These are phyloP conservation scores for Albifimbria verrucaria DNA, from an alignment of 2,329 filamentous ascomycete genomes.

Conservation along the genomic window DNA sequence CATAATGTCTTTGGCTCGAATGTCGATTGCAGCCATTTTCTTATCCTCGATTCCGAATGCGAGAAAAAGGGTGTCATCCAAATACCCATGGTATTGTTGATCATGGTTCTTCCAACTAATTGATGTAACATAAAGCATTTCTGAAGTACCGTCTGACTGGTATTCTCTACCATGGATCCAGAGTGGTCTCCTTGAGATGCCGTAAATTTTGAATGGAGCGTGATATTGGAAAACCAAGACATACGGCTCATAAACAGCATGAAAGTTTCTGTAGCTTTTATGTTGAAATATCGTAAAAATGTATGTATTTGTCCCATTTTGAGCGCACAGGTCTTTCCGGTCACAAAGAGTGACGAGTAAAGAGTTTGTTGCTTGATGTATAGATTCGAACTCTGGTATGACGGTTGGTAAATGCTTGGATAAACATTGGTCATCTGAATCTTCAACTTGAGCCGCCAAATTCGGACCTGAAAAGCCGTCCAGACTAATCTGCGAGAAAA, in stretches of 20 bases:
- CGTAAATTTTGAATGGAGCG: slow-evolving; percentile 48
- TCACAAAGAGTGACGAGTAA: slow-evolving; percentile 52
- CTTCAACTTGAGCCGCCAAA: slow-evolving; percentile 33
- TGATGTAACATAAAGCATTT: slow-evolving; percentile 58
- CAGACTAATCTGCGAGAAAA: slow-evolving; percentile 41
- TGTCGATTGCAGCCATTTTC: slow-evolving; percentile 45
- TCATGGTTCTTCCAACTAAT: slow-evolving; percentile 50
- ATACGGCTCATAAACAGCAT: slow-evolving; percentile 54
- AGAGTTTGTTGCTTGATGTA: slow-evolving; percentile 60
- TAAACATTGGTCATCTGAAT: slow-evolving; percentile 43
- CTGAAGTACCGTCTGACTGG: slow-evolving; percentile 31
- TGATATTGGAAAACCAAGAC: slow-evolving; percentile 46
- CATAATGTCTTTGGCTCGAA: slow-evolving; percentile 47
- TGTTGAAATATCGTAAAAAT: slow-evolving; percentile 53
- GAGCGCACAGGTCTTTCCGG: slow-evolving; percentile 41
- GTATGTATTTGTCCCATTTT: slow-evolving; percentile 47
- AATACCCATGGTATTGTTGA: slow-evolving; percentile 50
- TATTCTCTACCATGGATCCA: slow-evolving; percentile 52
- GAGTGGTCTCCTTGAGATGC: slow-evolving; percentile 45
- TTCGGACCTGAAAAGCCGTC: slow-evolving; percentile 47
- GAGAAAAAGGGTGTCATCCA: slow-evolving; percentile 54
- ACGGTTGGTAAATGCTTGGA: slow-evolving; percentile 40
- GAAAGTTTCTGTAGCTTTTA: slow-evolving; percentile 46
- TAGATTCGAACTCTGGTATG: slow-evolving; percentile 34
- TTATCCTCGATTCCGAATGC: slow-evolving; percentile 55